Conservation (phyloP, 805 yeast genomes). For the Nakazawaea sp. region DNA sequence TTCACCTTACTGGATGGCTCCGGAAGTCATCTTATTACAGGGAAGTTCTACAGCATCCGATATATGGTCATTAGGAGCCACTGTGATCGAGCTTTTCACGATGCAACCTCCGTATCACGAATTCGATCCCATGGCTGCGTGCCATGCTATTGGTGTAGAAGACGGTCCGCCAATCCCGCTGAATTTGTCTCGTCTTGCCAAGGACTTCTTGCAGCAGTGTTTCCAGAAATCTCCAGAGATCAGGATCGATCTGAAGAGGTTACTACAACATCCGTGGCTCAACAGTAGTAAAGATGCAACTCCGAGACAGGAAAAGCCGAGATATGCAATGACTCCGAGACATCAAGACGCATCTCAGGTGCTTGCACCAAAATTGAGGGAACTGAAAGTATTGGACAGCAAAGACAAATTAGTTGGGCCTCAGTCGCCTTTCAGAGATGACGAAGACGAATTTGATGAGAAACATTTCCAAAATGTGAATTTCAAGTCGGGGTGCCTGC, state of each 20-base stretch:
- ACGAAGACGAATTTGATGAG: not conserved
- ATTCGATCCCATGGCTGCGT: slow-evolving; percentile 66
- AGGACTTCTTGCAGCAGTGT: slow-evolving; percentile 60
- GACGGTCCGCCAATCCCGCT: slow-evolving; percentile 66
- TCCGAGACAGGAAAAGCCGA: not conserved
- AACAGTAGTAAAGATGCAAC: slow-evolving; percentile 25
- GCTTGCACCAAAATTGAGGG: slow-evolving; percentile 2
- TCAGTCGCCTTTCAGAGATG: slow-evolving; percentile 10
- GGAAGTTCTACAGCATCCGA: slow-evolving; percentile 88
- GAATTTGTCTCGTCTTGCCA: slow-evolving; percentile 30
- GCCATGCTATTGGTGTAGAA: slow-evolving; percentile 78
- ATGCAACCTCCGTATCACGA: slow-evolving; percentile 86
- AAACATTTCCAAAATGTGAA: not conserved
- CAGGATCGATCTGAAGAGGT: slow-evolving; percentile 47
- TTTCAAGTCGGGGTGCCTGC: not conserved
- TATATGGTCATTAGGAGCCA: slow-evolving; percentile 93
- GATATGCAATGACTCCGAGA: slow-evolving; percentile 1
- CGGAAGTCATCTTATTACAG: slow-evolving; percentile 80
- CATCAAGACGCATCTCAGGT: slow-evolving; percentile 3
- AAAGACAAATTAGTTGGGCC: slow-evolving; percentile 6
- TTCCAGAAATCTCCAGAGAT: slow-evolving; percentile 62
- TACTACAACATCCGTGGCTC: slow-evolving; percentile 62
- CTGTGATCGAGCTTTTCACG: slow-evolving; percentile 78
- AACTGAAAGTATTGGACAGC: not conserved
- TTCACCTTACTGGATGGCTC: slow-evolving; percentile 99